phyloP scores from a whole-genome alignment of 176 grass and related monocot species.

The Stipa capillata region DNA sequence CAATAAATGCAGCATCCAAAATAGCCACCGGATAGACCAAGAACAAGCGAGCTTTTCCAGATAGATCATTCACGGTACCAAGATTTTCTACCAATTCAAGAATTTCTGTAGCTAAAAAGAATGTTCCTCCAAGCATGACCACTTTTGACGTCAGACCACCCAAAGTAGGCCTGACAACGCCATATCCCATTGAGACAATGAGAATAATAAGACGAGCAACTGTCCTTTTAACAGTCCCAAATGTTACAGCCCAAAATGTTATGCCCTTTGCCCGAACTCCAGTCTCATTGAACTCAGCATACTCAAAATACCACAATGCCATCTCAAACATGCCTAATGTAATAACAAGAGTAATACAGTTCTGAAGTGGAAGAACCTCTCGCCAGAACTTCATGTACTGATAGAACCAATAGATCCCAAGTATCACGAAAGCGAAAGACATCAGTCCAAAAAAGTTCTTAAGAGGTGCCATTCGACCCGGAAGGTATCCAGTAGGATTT shows the following conservation, averaged over 20 bases:
- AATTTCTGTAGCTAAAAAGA: constrained; percentile 94
- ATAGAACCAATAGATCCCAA: constrained; percentile 94
- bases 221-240: constrained; percentile 88
- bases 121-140: constrained; percentile 89
- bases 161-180: constrained; percentile 87
- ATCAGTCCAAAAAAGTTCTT: constrained; percentile 94
- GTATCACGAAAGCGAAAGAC: constrained; percentile 82
- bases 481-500: constrained; percentile 92
- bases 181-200: constrained; percentile 92
- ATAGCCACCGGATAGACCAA: constrained; percentile 93
- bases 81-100: constrained; percentile 98
- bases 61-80: constrained; percentile 90
- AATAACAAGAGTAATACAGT: constrained; percentile 97
- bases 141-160: constrained; percentile 97
- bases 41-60: constrained; percentile 94
- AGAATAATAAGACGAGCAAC: constrained; percentile 79
- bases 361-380: constrained; percentile 96
- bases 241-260: constrained; percentile 98
- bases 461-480: constrained; percentile 93
- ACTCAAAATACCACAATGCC: constrained; percentile 98
- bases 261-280: constrained; percentile 77
- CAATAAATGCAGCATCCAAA: constrained; percentile 89
- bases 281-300: constrained; percentile 91
- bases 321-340: constrained; percentile 97
- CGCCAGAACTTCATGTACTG: constrained; percentile 96